phyloP scores from a whole-genome alignment of 1,284 basidiomycete species.

The Moniliophthora roreri region DNA sequence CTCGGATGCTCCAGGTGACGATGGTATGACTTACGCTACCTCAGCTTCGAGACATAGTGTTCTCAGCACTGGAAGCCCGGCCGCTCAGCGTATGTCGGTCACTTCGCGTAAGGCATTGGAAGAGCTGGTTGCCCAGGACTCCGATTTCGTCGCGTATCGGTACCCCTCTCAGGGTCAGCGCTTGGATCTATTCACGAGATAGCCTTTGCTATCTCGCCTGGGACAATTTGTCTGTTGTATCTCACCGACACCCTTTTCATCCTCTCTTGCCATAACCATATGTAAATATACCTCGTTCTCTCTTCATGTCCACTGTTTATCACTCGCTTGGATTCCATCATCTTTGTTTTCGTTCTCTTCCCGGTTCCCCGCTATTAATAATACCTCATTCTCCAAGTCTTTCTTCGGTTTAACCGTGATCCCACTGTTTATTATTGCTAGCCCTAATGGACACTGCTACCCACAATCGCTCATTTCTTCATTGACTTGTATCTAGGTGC shows the following conservation, averaged over 20 bases:
- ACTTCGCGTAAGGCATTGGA: constrained; percentile 70
- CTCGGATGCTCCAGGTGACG: constrained; percentile 23
- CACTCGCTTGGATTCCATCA: too few species aligned
- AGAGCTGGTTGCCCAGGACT: constrained; percentile 75
- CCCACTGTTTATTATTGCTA: neutral
- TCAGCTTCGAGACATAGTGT: constrained; percentile 33
- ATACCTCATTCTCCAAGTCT: too few species aligned
- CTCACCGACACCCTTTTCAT: neutral
- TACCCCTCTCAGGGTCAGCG: constrained; percentile 75
- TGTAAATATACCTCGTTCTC: too few species aligned
- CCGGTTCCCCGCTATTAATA: too few species aligned
- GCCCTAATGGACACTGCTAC: neutral
- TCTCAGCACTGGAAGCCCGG: constrained; percentile 30
- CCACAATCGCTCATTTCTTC: neutral
- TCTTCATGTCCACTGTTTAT: neutral
- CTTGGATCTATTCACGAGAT: constrained; percentile 44
- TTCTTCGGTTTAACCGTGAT: too few species aligned
- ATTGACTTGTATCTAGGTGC: neutral
- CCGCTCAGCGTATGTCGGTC: constrained; percentile 51
- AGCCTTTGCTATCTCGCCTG: neutral
- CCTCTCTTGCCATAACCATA: neutral
- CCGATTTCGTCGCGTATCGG: constrained; percentile 79
- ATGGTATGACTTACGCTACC: neutral
- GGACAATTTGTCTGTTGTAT: neutral
- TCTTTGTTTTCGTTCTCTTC: too few species aligned